Evolutionary conservation across 306 rosid species (phyloP).

Genomic region (Corylus heterophylla): DNA sequence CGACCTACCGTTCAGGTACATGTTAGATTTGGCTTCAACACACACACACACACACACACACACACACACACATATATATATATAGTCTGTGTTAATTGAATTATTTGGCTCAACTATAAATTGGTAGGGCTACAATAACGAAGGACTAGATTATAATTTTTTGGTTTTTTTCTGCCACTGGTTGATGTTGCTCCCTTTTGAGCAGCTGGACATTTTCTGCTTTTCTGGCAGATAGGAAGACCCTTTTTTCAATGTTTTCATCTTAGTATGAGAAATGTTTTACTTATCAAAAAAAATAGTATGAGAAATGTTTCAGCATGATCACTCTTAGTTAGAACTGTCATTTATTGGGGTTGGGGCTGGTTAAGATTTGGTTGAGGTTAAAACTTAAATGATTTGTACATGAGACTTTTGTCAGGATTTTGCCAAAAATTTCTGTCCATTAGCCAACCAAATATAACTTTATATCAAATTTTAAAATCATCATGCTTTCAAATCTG

Average conservation of each 20-base stretch:
- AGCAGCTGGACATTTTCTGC: not conserved
- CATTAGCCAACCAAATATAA: not conserved
- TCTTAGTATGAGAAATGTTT: not conserved
- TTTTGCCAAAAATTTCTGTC: not conserved
- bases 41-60: not conserved
- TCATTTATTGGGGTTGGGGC: not conserved
- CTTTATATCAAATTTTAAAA: not conserved
- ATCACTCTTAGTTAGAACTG: not conserved
- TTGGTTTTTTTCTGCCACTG: not conserved
- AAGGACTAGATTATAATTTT: not conserved
- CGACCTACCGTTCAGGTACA: constrained; percentile 78
- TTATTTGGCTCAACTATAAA: not conserved
- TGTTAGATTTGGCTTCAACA: constrained; percentile 21
- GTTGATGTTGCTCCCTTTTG: not conserved
- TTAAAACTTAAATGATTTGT: not conserved
- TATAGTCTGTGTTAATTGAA: not conserved
- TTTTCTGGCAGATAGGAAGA: not conserved
- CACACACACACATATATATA: not conserved
- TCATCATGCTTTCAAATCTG: not conserved
- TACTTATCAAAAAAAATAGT: not conserved
- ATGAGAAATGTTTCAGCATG: not conserved
- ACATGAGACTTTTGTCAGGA: not conserved
- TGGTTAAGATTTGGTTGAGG: not conserved
- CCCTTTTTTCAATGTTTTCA: not conserved
- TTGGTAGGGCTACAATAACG: not conserved